phyloP scores from a whole-genome alignment of 768 basidiomycete species.

The Sarcodon aspratus region DNA sequence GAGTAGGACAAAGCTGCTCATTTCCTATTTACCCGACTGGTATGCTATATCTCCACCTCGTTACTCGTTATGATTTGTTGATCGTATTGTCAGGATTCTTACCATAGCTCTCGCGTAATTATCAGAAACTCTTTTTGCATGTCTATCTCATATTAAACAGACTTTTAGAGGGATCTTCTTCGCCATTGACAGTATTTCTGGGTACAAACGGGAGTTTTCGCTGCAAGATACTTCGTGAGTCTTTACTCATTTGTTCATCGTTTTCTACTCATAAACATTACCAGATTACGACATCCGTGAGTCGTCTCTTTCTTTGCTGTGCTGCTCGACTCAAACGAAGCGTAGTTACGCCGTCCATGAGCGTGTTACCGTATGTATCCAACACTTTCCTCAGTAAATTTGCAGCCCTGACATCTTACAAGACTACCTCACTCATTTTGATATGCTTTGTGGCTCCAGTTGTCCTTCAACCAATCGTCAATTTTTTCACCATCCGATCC shows the following conservation, averaged over 20 bases:
- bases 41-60: conserved; percentile 19
- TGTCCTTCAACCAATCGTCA: conserved; percentile 56
- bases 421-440: conserved; percentile 14
- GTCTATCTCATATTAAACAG: neutral
- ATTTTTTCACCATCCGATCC: conserved; percentile 61
- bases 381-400: neutral
- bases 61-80: neutral
- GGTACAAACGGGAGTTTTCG: conserved; percentile 72
- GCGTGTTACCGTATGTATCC: conserved; percentile 54
- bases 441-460: conserved; percentile 55
- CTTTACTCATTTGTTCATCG: conserved; percentile 6
- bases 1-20: conserved; percentile 30
- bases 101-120: conserved; percentile 59
- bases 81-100: conserved; percentile 38
- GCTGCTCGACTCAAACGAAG: neutral
- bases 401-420: conserved; percentile 5
- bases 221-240: conserved; percentile 66
- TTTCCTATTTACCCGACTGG: conserved; percentile 74
- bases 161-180: conserved; percentile 45
- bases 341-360: conserved; percentile 61
- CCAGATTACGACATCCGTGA: conserved; percentile 27
- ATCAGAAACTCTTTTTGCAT: neutral
- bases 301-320: conserved; percentile 6
- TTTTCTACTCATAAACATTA: conserved; percentile 6
- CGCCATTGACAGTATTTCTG: conserved; percentile 50